These are phyloP conservation scores for Sordariomycetes sp. DNA, from an alignment of 2,329 filamentous ascomycete genomes.

Conservation along the genomic window DNA sequence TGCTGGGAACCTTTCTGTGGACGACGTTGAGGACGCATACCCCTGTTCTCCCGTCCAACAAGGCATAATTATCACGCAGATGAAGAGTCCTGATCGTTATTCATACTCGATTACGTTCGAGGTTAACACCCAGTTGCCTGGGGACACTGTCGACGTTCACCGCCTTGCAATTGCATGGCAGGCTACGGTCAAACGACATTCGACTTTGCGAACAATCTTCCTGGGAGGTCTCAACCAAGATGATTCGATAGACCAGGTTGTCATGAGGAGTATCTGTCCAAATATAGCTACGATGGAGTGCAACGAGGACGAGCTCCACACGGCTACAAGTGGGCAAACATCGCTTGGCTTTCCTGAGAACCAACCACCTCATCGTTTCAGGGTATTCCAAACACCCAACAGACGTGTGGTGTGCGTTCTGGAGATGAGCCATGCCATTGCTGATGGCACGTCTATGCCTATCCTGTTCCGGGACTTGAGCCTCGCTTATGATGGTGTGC, in stretches of 20 bases:
- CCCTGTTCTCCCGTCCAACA: constrained; percentile 13
- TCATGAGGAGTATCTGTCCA: constrained; percentile 6
- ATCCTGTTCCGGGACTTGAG: neutral
- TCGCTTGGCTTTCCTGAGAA: constrained; percentile 6
- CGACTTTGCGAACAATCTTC: constrained; percentile 13
- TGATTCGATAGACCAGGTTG: constrained; percentile 9
- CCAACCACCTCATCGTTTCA: constrained; percentile 3
- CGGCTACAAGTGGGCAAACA: constrained; percentile 9
- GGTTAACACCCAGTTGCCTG: neutral
- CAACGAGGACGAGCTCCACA: neutral
- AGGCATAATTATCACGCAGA: constrained; percentile 11
- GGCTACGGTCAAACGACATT: constrained; percentile 9
- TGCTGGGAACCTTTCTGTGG: neutral
- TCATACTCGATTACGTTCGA: constrained; percentile 12
- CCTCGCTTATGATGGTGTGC: constrained; percentile 1
- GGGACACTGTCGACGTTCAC: neutral
- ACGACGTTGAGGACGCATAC: constrained; percentile 9
- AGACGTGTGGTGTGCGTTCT: neutral
- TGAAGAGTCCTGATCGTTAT: constrained; percentile 9
- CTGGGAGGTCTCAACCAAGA: constrained; percentile 7
- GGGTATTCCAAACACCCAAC: neutral
- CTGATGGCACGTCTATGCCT: constrained; percentile 2
- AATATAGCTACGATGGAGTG: constrained; percentile 2
- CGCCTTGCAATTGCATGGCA: constrained; percentile 11
- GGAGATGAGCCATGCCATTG: constrained; percentile 5